Conservation (phyloP, 2,329 filamentous ascomycete genomes). For the Didymella segeticola region DNA sequence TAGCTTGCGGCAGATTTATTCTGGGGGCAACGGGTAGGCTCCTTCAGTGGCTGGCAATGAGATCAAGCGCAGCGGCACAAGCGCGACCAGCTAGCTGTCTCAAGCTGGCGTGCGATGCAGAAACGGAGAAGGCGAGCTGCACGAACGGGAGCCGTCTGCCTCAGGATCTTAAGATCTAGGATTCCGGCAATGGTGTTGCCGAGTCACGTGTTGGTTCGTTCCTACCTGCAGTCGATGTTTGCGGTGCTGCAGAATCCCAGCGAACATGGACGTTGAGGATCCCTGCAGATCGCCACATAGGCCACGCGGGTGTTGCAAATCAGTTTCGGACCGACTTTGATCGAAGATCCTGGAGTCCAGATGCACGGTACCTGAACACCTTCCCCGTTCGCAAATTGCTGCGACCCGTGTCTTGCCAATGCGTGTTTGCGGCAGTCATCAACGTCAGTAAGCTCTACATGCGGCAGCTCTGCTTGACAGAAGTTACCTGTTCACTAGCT, state of each 20-base stretch:
- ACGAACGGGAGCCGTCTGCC: not conserved
- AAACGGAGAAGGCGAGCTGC: slow-evolving; percentile 8
- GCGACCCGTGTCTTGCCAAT: slow-evolving; percentile 5
- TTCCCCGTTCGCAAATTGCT: slow-evolving; percentile 13
- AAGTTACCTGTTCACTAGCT: not conserved
- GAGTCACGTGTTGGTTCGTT: too few relatives aligned
- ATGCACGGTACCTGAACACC: slow-evolving; percentile 1
- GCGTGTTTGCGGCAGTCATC: not conserved
- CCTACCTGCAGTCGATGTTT: not conserved
- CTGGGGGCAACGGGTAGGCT: slow-evolving; percentile 2
- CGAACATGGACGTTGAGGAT: slow-evolving; percentile 2
- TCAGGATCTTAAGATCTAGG: not conserved
- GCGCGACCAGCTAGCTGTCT: slow-evolving; percentile 1
- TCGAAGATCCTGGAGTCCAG: slow-evolving; percentile 8
- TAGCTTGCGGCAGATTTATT: not conserved
- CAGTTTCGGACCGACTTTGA: slow-evolving; percentile 9
- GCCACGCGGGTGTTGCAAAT: not conserved
- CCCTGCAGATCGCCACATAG: slow-evolving; percentile 11
- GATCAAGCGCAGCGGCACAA: not conserved
- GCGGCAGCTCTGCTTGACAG: not conserved
- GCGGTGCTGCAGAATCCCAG: not conserved
- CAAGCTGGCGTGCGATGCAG: not conserved
- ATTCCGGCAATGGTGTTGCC: not conserved
- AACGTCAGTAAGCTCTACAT: not conserved
- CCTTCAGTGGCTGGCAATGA: not conserved